A percentile compares a stretch with the other conserved stretches of the same genome.
These are phyloP conservation scores for Leccinellum luteum DNA, from an alignment of 768 basidiomycete species.

Conservation along the genomic window DNA sequence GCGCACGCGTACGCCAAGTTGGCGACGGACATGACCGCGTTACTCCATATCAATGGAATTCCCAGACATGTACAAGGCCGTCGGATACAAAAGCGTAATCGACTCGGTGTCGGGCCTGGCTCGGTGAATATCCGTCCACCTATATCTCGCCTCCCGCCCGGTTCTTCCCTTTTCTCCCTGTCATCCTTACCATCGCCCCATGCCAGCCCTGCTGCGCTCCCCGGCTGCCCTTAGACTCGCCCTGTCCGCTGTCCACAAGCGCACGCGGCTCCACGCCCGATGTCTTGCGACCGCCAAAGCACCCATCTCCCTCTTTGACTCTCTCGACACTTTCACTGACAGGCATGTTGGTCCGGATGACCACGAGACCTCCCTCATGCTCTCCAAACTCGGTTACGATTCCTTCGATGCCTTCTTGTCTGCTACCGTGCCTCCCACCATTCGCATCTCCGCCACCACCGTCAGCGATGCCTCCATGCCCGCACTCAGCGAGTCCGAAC, in stretches of 20 bases:
- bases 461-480: conserved; percentile 70
- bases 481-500: conserved; percentile 82
- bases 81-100: conserved; percentile 30
- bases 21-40: conserved; percentile 1
- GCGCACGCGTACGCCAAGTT: not conserved
- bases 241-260: conserved; percentile 17
- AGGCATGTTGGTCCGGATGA: conserved; percentile 93
- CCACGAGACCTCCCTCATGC: conserved; percentile 79
- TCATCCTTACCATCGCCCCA: conserved; percentile 18
- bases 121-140: conserved; percentile 35
- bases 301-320: conserved; percentile 67
- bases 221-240: conserved; percentile 25
- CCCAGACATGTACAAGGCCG: conserved; percentile 13
- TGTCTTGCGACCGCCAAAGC: conserved; percentile 61
- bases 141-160: conserved; percentile 23
- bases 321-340: conserved; percentile 86
- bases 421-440: conserved; percentile 77
- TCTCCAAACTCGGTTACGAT: conserved; percentile 76
- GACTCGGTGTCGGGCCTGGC: conserved; percentile 39
- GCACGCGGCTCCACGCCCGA: conserved; percentile 25
- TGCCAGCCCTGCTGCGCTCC: conserved; percentile 31
- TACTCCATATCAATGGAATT: conserved; percentile 9
- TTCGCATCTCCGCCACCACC: conserved; percentile 61
- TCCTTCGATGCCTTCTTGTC: conserved; percentile 87
- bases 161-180: conserved; percentile 15